phyloP scores from a whole-genome alignment of 129 eudicot genomes.

The Oenanthe sinensis region DNA sequence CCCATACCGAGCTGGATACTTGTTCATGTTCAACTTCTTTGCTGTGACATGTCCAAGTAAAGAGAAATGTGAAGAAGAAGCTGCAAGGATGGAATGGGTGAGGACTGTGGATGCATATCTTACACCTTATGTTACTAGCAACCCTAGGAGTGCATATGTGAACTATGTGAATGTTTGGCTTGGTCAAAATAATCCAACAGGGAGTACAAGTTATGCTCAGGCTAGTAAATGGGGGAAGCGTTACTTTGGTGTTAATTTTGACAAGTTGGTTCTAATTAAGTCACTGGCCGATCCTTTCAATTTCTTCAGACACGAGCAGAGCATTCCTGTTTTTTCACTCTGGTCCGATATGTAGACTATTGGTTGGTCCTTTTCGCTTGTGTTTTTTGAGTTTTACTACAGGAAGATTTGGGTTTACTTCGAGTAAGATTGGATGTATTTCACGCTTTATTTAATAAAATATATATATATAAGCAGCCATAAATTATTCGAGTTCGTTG shows the following conservation, averaged over 20 bases:
- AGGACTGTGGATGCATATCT: neutral
- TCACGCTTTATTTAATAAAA: neutral
- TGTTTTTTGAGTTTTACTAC: too few relatives aligned
- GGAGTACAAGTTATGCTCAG: neutral
- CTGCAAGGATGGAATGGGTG: neutral
- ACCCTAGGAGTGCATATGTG: neutral
- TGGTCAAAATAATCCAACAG: constrained; percentile 2
- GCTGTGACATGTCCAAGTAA: neutral
- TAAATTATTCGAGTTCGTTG: neutral
- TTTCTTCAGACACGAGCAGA: constrained; percentile 2
- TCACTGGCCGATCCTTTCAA: neutral
- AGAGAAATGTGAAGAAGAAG: neutral
- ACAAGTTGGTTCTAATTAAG: neutral
- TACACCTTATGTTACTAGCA: neutral
- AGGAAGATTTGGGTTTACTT: too few relatives aligned
- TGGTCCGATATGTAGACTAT: neutral
- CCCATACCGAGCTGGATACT: neutral
- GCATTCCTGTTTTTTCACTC: neutral
- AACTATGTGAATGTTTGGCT: neutral
- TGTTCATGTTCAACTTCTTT: neutral
- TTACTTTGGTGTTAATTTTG: neutral
- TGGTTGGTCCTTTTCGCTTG: neutral
- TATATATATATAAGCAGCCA: too few relatives aligned
- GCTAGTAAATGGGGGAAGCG: neutral
- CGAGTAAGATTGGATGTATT: neutral